Evolutionary conservation across 2,329 filamentous ascomycete genomes (phyloP).

Genomic region (Botrytis hyacinthi): DNA sequence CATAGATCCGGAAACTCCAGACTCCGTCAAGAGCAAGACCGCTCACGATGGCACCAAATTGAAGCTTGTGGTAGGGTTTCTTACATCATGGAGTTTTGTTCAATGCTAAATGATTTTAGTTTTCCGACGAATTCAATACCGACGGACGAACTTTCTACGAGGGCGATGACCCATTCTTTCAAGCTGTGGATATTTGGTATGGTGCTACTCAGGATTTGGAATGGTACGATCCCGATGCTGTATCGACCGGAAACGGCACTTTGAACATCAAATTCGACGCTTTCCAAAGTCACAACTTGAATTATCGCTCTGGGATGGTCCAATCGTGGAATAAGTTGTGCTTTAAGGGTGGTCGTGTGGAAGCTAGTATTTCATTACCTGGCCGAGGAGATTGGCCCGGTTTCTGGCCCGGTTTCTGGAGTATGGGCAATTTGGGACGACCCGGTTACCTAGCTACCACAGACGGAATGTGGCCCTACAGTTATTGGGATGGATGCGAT

Average conservation of each 20-base stretch:
- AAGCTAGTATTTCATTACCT: conserved; percentile 68
- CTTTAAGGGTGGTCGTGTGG: conserved; percentile 68
- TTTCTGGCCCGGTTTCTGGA: conserved; percentile 75
- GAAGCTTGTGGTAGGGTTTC: conserved; percentile 56
- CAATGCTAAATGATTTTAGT: conserved; percentile 42
- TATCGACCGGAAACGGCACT: conserved; percentile 59
- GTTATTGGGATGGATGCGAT: conserved; percentile 67
- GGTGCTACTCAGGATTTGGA: conserved; percentile 67
- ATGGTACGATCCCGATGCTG: conserved; percentile 70
- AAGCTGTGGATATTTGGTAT: conserved; percentile 69
- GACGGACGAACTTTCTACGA: conserved; percentile 68
- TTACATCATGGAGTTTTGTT: background rate
- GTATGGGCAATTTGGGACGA: conserved; percentile 70
- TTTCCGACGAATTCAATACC: conserved; percentile 70
- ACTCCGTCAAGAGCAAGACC: conserved; percentile 54
- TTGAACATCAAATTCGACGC: conserved; percentile 64
- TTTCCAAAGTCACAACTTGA: conserved; percentile 62
- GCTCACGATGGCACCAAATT: conserved; percentile 58
- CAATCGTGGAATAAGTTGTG: conserved; percentile 74
- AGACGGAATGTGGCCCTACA: conserved; percentile 73
- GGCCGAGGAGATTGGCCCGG: conserved; percentile 64
- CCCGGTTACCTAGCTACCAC: conserved; percentile 68
- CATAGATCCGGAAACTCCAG: conserved; percentile 67
- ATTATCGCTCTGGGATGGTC: conserved; percentile 71
- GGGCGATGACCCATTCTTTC: conserved; percentile 67